phyloP scores from a whole-genome alignment of 768 basidiomycete species.

The Neoboletus subvelutipes region DNA sequence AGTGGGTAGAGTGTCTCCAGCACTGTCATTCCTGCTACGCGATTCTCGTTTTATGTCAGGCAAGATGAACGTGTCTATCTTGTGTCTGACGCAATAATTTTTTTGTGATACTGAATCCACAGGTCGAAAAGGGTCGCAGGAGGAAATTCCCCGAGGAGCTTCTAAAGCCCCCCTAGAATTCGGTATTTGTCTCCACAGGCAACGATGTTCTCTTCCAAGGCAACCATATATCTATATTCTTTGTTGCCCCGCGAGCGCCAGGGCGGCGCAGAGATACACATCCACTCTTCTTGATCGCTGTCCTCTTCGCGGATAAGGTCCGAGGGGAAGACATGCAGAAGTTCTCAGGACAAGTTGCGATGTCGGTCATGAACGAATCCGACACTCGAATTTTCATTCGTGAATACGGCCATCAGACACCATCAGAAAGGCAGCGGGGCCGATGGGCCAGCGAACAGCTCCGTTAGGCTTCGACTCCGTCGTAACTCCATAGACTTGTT shows the following conservation, averaged over 20 bases:
- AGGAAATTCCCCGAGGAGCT: constrained; percentile 7
- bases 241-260: constrained; percentile 35
- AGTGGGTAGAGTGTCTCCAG: neutral
- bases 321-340: constrained; percentile 3
- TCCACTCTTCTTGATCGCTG: constrained; percentile 62
- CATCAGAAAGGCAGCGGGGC: neutral
- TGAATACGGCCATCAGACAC: constrained; percentile 4
- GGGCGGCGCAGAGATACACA: constrained; percentile 91
- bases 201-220: neutral
- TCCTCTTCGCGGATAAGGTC: neutral
- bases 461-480: neutral
- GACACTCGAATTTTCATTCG: constrained; percentile 3
- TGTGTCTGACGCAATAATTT: neutral
- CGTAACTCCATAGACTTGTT: neutral
- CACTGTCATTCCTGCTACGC: neutral
- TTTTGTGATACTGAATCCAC: neutral
- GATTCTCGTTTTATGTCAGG: constrained; percentile 6
- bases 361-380: neutral
- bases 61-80: constrained; percentile 7
- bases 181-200: neutral
- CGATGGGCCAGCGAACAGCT: neutral
- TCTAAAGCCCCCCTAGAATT: neutral
- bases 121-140: constrained; percentile 1
- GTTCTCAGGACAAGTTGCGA: neutral
- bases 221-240: neutral